Base-by-base conservation (phyloP, 179 eudicot species). In the Spinacia oleracea region DNA sequence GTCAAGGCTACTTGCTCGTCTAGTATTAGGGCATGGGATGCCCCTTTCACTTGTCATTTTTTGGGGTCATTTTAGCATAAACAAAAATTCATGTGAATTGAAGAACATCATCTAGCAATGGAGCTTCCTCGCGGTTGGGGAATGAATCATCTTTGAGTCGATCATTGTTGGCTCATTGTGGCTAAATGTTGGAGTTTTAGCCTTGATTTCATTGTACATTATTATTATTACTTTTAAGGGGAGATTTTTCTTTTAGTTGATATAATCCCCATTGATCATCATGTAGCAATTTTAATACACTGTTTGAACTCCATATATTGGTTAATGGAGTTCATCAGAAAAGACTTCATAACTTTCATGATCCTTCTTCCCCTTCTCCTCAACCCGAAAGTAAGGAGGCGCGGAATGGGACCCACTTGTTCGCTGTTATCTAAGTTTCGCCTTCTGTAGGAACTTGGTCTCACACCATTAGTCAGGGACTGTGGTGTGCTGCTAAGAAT, bases 181-280 rank as follows among this genome's bases (percentile, higher is more conserved):
- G 77, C 75, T 62, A 79, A 1, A 79, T 62, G 34, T 72, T 72
- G 81, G 81, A 72, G 72, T 31, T 79, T 79, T 78, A 78, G 81
- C 81, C 77, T 65, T 79, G 46, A 14, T 51, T 73, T 79, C 55
- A 38, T 16, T 79, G 78, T 79, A 79, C 67, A 73, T 79, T 79
- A 9, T 34, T 62, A 79, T 9, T 45, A 45, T 0, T 9, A 45
- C 50, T 9, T 64, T 62, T 20, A 63, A 7, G 77, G 81, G 77
- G 62, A 62, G 38, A 72, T 51, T 75, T 75, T 79, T 75, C 9
- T 59, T 58, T 78, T 78, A 62, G 34, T 15, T 55, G 59, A 51
- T 35, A 51, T 35, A 70, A 31, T 78, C 81, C 66, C 81, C 64
- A 71, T 43, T 68, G 29, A 71, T 71, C 62, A 29, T 34, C 76